These are phyloP conservation scores for Linnemannia schmuckeri DNA, from an alignment of 192 early-diverging fungal genomes.

Conservation along the genomic window DNA sequence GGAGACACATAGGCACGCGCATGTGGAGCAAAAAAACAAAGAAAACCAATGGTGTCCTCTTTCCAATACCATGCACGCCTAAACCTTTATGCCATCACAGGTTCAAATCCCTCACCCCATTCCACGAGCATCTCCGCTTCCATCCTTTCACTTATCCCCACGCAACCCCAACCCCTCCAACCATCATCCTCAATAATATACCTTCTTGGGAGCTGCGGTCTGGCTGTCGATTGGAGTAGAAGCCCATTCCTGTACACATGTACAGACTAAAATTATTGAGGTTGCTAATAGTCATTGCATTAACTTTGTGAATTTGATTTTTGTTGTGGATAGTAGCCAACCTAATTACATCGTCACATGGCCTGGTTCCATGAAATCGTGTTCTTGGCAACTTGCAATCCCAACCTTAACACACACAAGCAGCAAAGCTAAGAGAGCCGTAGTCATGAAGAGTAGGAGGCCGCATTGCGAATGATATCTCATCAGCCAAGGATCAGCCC, in stretches of 20 bases:
- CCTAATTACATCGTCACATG: too few relatives aligned
- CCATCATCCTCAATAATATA: background rate
- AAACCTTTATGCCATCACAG: background rate
- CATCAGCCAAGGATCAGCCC: background rate
- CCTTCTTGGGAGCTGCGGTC: background rate
- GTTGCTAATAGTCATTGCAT: background rate
- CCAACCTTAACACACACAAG: too few relatives aligned
- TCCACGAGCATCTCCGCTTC: background rate
- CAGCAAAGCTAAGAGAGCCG: too few relatives aligned
- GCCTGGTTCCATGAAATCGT: too few relatives aligned
- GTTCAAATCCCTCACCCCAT: background rate
- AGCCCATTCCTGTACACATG: background rate
- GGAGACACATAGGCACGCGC: background rate
- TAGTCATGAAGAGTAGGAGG: too few relatives aligned
- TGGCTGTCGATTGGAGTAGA: background rate
- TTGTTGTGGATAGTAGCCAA: too few relatives aligned
- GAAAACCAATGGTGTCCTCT: too few relatives aligned
- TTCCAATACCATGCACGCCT: background rate
- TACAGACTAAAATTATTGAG: background rate
- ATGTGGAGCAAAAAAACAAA: background rate
- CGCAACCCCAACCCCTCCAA: background rate
- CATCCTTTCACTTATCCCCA: too few relatives aligned
- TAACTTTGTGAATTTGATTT: too few relatives aligned
- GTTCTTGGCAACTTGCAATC: too few relatives aligned
- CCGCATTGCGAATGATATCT: too few relatives aligned